Conservation (phyloP, 805 yeast genomes). For the Hanseniaspora meyeri region DNA sequence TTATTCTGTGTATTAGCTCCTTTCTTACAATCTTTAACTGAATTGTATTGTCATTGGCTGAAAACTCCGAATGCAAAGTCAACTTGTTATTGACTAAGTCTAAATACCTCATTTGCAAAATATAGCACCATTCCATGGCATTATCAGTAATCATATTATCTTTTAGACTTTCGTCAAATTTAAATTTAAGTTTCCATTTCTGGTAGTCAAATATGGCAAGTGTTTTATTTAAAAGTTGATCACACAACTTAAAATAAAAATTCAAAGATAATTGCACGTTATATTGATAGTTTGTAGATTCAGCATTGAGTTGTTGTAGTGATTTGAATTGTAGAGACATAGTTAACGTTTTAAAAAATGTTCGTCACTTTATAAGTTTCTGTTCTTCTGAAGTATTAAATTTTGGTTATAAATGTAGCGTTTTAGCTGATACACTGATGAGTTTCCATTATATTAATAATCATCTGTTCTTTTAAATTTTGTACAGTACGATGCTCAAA, state of each 20-base stretch:
- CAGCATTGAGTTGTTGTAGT: slow-evolving; percentile 27
- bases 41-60: background rate
- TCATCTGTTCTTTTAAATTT: background rate
- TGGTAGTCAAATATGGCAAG: slow-evolving; percentile 21
- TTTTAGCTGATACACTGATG: too few species aligned
- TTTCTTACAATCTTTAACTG: slow-evolving; percentile 12
- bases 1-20: slow-evolving; percentile 22
- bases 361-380: too few species aligned
- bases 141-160: background rate
- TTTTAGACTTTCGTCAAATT: background rate
- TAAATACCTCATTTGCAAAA: slow-evolving; percentile 42
- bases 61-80: slow-evolving; percentile 22
- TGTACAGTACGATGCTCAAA: background rate
- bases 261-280: slow-evolving; percentile 38
- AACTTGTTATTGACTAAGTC: slow-evolving; percentile 31
- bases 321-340: slow-evolving; percentile 5
- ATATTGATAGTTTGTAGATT: slow-evolving; percentile 44
- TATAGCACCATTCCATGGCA: slow-evolving; percentile 12
- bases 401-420: too few species aligned
- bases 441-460: too few species aligned
- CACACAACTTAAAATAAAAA: slow-evolving; percentile 42
- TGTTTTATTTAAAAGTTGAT: slow-evolving; percentile 37
- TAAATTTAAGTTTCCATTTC: slow-evolving; percentile 7
- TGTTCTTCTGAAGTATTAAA: too few species aligned
- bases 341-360: background rate